Evolutionary conservation across 108 stramenopile species (phyloP), one percentile per base, ranked within the genome.

Genomic region (Cyclostephanos tholiformis): DNA sequence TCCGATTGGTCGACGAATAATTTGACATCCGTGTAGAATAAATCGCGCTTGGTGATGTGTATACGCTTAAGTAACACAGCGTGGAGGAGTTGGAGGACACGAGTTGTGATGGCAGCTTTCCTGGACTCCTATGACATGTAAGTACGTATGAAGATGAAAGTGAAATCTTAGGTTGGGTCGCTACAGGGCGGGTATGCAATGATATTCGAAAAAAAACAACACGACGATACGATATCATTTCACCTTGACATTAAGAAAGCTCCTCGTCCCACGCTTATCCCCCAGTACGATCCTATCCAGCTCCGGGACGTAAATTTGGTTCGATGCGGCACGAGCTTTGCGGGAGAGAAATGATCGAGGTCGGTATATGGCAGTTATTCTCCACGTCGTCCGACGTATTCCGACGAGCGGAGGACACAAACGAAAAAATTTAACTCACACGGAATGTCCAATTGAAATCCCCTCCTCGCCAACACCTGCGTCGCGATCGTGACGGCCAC

Each of bases 1-100:
- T 99, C 97, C 8, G 82, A 68, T 84, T 99, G 98, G 66, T 97
- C 93, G 27, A 91, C 89, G 87, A 99, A 99, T 14, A 99, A 82
- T 78, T 99, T 99, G 65, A 99, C 98, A 77, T 99, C 98, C 16
- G 97, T 97, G 79, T 97, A 99, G 82, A 99, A 99, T 63, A 99
- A 85, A 82, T 99, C 98, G 56, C 98, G 97, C 86, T 99, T 99
- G 41, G 98, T 99, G 72, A 98, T 98, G 82, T 99, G 98, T 67
- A 99, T 99, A 10, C 92, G 87, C 72, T 94, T 96, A 39, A 71
- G 61, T 43, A 98, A 63, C 22, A 99, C 95, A 11, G 92, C 87
- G 72, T 99, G 97, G n/a, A 99, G 60, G 41, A 99, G 87, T 84
- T 97, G 89, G 70, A 98, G 78, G 23, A 96, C 95, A 2, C 98